Conservation (phyloP, 2,329 filamentous ascomycete genomes). For the Chrysosporium queenslandicum region DNA sequence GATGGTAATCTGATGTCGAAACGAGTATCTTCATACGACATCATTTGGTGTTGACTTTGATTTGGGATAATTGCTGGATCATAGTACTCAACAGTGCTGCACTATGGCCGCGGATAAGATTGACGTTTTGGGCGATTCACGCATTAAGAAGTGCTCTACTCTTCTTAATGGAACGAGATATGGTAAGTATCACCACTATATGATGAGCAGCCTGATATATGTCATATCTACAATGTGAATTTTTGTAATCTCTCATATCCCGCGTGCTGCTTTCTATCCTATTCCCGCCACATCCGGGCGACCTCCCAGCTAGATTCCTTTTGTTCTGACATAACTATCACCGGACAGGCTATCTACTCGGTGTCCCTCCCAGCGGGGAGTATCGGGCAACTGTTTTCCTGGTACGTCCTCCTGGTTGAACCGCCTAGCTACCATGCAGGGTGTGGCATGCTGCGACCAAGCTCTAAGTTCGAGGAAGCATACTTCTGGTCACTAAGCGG, state of each 20-base stretch:
- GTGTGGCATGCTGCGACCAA: no score
- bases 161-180: slow-evolving; percentile 61
- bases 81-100: no score
- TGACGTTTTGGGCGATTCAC: slow-evolving; percentile 50
- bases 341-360: slow-evolving; percentile 43
- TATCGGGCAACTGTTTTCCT: slow-evolving; percentile 47
- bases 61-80: neutral
- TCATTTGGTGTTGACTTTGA: neutral
- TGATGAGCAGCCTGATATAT: no score
- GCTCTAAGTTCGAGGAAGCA: no score
- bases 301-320: neutral
- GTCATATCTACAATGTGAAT: neutral
- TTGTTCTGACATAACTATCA: neutral
- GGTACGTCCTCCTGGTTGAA: slow-evolving; percentile 25
- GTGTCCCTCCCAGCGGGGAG: slow-evolving; percentile 35
- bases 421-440: no score
- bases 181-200: slow-evolving; percentile 32
- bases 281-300: neutral
- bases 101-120: slow-evolving; percentile 47
- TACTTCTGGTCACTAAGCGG: neutral
- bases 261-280: neutral
- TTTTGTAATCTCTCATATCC: no score
- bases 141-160: slow-evolving; percentile 55
- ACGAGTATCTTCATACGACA: no score
- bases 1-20: no score